Percentiles rank a stretch among this genome's conserved stretches.
These are phyloP conservation scores for Cetraspora pellucida DNA, from an alignment of 192 early-diverging fungal genomes.

Conservation along the genomic window DNA sequence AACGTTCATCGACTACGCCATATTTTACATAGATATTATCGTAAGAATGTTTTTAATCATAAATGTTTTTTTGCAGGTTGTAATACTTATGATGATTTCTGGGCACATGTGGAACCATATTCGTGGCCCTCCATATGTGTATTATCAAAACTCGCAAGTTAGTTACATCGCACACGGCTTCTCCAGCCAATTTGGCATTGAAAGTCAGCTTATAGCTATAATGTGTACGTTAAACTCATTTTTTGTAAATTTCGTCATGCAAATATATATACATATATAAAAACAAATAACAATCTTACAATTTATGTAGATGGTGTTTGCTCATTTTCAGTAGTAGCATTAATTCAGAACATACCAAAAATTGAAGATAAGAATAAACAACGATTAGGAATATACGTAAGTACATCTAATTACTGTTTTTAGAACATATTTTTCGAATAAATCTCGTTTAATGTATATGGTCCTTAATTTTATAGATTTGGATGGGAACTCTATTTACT, in stretches of 20 bases:
- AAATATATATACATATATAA: background rate
- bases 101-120: conserved; percentile 90
- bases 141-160: conserved; percentile 52
- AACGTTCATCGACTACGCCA: too few species aligned
- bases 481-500: conserved; percentile 65
- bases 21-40: too few species aligned
- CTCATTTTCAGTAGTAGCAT: conserved; percentile 54
- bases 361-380: conserved; percentile 59
- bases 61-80: conserved; percentile 42
- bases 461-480: conserved; percentile 34
- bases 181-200: conserved; percentile 68
- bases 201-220: conserved; percentile 70
- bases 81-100: conserved; percentile 71
- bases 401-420: background rate
- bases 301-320: conserved; percentile 59
- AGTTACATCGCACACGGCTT: conserved; percentile 68
- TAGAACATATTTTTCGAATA: background rate
- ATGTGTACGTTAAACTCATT: conserved; percentile 49
- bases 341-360: conserved; percentile 56
- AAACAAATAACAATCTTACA: background rate
- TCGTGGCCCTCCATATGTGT: conserved; percentile 69
- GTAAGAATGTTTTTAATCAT: background rate
- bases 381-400: conserved; percentile 55
- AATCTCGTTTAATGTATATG: background rate
- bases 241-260: background rate